These are phyloP conservation scores for Teratosphaeria zuluensis DNA, from an alignment of 2,329 filamentous ascomycete genomes.

Conservation along the genomic window DNA sequence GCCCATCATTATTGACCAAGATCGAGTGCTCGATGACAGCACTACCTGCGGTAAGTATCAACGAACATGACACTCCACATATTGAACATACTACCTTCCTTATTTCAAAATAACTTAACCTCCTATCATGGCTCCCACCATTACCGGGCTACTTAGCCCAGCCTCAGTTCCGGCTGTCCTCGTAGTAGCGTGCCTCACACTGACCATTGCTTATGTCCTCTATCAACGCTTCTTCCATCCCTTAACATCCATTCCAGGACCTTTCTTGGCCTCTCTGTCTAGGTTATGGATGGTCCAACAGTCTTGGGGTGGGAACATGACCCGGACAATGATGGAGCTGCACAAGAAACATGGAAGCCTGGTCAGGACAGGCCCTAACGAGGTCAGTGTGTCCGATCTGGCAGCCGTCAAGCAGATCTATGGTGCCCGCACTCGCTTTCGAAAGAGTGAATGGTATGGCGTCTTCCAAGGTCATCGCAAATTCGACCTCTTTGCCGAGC, in stretches of 20 bases:
- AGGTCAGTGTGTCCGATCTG: conserved; percentile 21
- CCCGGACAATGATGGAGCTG: conserved; percentile 18
- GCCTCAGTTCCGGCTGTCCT: background rate
- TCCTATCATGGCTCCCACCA: background rate
- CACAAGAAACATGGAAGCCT: conserved; percentile 22
- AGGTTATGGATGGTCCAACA: conserved; percentile 24
- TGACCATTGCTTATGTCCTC: conserved; percentile 10
- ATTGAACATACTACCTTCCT: background rate
- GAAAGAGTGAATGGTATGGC: conserved; percentile 34
- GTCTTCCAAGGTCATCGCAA: conserved; percentile 31
- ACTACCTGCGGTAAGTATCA: too few species aligned
- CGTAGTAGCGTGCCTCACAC: background rate
- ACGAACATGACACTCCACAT: background rate
- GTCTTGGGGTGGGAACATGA: conserved; percentile 24
- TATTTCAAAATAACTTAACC: background rate
- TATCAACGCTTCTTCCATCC: conserved; percentile 19
- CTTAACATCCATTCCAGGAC: conserved; percentile 19
- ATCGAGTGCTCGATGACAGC: too few species aligned
- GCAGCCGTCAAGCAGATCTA: conserved; percentile 24
- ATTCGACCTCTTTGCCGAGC: conserved; percentile 32
- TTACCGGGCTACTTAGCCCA: background rate
- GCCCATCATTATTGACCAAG: too few species aligned
- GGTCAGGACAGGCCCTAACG: conserved; percentile 24
- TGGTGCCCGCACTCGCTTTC: conserved; percentile 31
- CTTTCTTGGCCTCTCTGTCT: conserved; percentile 15